phyloP scores from a whole-genome alignment of 2,329 filamentous ascomycete genomes.

The Trichoderma gracile region DNA sequence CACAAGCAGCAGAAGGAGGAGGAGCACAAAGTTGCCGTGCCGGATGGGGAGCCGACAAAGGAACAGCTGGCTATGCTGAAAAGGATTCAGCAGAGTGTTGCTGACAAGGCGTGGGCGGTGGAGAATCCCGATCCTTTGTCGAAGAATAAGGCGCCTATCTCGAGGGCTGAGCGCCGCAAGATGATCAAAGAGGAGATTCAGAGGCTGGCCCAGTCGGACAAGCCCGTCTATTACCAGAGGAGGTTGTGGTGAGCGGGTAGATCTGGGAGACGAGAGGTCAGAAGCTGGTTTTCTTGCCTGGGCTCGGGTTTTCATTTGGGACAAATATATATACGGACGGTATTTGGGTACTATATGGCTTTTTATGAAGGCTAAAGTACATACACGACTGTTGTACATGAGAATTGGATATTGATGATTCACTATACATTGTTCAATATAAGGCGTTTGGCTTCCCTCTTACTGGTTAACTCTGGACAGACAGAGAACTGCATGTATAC shows the following conservation, averaged over 20 bases:
- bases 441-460: no score
- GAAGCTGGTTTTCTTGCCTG: background rate
- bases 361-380: background rate
- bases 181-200: conserved; percentile 60
- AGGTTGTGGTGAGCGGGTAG: conserved; percentile 49
- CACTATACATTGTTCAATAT: no score
- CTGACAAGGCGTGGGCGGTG: conserved; percentile 39
- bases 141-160: conserved; percentile 50
- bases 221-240: conserved; percentile 55
- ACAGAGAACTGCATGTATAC: no score
- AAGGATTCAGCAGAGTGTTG: conserved; percentile 37
- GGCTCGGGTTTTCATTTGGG: background rate
- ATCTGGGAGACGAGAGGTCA: no score
- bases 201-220: conserved; percentile 47
- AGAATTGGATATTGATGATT: no score
- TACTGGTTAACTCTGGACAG: no score
- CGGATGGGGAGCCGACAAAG: conserved; percentile 27
- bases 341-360: background rate
- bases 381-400: conserved; percentile 5
- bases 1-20: conserved; percentile 22
- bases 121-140: conserved; percentile 41
- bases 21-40: background rate
- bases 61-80: conserved; percentile 39
- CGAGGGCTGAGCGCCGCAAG: conserved; percentile 54
- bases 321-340: background rate